Evolutionary conservation across 2,329 filamentous ascomycete species (phyloP).

Genomic region (Tolypocladium tropicale): DNA sequence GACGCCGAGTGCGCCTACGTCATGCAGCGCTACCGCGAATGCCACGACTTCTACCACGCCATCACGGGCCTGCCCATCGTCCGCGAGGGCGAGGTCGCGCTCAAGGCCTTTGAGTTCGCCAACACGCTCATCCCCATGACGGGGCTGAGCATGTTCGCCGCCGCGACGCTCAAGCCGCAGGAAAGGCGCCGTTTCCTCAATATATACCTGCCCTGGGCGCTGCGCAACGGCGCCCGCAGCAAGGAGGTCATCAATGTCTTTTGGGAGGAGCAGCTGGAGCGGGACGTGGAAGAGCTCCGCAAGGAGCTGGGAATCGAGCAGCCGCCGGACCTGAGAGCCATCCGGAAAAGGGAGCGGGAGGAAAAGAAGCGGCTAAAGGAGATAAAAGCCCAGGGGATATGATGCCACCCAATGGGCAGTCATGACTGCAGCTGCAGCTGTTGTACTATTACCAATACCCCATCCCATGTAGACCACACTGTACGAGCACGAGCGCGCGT

Average conservation of each 20-base stretch:
- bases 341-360: conserved; percentile 59
- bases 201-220: conserved; percentile 82
- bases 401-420: background rate
- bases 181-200: conserved; percentile 66
- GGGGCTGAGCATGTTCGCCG: conserved; percentile 72
- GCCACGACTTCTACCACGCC: conserved; percentile 96
- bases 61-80: conserved; percentile 83
- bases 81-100: conserved; percentile 91
- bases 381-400: conserved; percentile 11
- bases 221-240: conserved; percentile 66
- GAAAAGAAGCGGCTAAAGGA: conserved; percentile 56
- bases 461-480: background rate
- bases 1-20: conserved; percentile 95
- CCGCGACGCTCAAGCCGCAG: conserved; percentile 73
- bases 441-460: conserved; percentile 4
- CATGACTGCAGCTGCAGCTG: background rate
- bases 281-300: conserved; percentile 68
- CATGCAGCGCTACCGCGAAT: conserved; percentile 96
- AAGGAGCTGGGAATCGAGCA: conserved; percentile 71
- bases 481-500: background rate
- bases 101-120: conserved; percentile 95
- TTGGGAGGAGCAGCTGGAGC: conserved; percentile 91
- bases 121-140: conserved; percentile 96
- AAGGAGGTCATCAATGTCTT: conserved; percentile 91
- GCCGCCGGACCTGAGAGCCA: conserved; percentile 75